Evolutionary conservation across 495 filamentous ascomycete species (phyloP).

Genomic region (Hypoxylon cercidicola): DNA sequence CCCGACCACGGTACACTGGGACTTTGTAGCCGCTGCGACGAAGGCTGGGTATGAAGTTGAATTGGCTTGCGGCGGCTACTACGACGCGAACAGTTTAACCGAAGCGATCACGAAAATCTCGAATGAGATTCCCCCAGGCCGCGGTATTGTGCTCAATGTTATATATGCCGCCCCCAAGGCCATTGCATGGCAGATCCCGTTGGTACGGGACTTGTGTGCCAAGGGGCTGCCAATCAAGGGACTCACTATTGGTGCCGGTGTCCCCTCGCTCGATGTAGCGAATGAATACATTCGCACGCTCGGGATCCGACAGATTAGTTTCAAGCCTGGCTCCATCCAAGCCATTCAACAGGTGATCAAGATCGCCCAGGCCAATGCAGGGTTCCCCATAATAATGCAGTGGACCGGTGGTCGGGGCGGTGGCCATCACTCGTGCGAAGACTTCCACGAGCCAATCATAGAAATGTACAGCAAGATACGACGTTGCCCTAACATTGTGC

Average conservation of each 20-base stretch:
- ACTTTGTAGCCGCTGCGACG: slow-evolving; percentile 95
- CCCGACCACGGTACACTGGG: slow-evolving; percentile 91
- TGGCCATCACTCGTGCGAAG: slow-evolving; percentile 85
- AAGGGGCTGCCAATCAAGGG: slow-evolving; percentile 86
- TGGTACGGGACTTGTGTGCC: slow-evolving; percentile 75
- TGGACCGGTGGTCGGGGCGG: slow-evolving; percentile 87
- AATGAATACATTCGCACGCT: slow-evolving; percentile 83
- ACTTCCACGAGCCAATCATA: slow-evolving; percentile 84
- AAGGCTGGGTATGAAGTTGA: slow-evolving; percentile 95
- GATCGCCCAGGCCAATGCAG: slow-evolving; percentile 80
- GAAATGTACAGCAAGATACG: slow-evolving; percentile 79
- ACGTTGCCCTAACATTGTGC: slow-evolving; percentile 74
- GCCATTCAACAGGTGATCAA: slow-evolving; percentile 83
- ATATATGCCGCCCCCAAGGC: slow-evolving; percentile 88
- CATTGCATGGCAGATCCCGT: slow-evolving; percentile 88
- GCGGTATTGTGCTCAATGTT: slow-evolving; percentile 84
- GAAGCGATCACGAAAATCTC: slow-evolving; percentile 82
- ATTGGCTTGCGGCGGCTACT: slow-evolving; percentile 85
- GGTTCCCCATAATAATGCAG: slow-evolving; percentile 80
- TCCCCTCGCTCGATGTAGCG: slow-evolving; percentile 81
- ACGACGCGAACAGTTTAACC: slow-evolving; percentile 78
- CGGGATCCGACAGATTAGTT: slow-evolving; percentile 80
- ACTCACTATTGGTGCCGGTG: slow-evolving; percentile 83
- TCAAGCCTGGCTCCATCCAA: slow-evolving; percentile 83
- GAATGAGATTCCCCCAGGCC: slow-evolving; percentile 77